These are phyloP conservation scores for Cutaneotrichosporon sp. DNA, from an alignment of 1,284 basidiomycete species.

Conservation along the genomic window DNA sequence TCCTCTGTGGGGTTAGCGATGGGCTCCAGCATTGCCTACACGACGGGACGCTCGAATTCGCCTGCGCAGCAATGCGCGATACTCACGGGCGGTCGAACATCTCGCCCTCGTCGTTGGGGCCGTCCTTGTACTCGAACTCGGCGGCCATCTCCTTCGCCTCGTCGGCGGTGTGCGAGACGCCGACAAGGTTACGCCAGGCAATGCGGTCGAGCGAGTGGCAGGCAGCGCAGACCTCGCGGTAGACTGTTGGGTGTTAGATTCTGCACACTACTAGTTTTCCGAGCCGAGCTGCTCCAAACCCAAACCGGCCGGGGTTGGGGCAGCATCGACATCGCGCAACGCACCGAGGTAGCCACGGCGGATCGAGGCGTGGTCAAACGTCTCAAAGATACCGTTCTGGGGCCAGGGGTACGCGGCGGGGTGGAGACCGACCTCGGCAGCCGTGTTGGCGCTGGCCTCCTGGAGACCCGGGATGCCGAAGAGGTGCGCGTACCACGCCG, in stretches of 20 bases:
- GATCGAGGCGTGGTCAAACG: slow-evolving; percentile 91
- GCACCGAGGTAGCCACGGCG: slow-evolving; percentile 84
- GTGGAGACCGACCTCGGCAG: slow-evolving; percentile 93
- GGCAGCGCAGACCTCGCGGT: slow-evolving; percentile 97
- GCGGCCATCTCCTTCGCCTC: slow-evolving; percentile 92
- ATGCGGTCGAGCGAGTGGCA: slow-evolving; percentile 99
- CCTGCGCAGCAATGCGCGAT: background rate
- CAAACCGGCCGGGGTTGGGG: background rate
- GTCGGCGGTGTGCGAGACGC: slow-evolving; percentile 92
- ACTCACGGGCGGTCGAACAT: slow-evolving; percentile 96
- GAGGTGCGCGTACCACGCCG: slow-evolving; percentile 94
- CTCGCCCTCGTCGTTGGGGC: slow-evolving; percentile 91
- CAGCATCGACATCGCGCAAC: slow-evolving; percentile 18
- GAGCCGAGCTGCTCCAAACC: background rate
- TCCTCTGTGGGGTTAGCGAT: slow-evolving; percentile 33
- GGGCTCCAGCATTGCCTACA: background rate
- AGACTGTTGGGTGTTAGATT: slow-evolving; percentile 59
- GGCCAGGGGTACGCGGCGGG: slow-evolving; percentile 85
- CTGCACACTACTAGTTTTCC: background rate
- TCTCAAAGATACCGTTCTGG: slow-evolving; percentile 81
- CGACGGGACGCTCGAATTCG: background rate
- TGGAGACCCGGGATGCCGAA: slow-evolving; percentile 88
- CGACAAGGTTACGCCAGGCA: slow-evolving; percentile 99
- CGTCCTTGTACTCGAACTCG: slow-evolving; percentile 95
- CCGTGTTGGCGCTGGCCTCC: slow-evolving; percentile 83